A percentile compares a stretch with the other conserved stretches of the same genome.
phyloP scores from a whole-genome alignment of 805 yeast genomes.

The Zygoascus biomembranicola region DNA sequence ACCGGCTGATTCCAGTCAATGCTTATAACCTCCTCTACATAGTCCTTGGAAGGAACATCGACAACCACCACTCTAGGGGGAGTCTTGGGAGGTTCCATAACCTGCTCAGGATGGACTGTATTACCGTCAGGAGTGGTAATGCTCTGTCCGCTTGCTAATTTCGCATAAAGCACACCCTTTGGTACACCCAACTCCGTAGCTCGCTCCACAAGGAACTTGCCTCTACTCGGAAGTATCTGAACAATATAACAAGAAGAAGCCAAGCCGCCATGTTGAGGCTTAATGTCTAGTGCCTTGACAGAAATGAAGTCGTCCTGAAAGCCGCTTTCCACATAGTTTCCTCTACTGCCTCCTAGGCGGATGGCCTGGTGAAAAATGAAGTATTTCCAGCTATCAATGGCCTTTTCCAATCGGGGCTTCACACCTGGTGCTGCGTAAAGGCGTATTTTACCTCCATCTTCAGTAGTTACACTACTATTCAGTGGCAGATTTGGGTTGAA shows the following conservation, averaged over 20 bases:
- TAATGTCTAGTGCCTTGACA: slow-evolving; percentile 15
- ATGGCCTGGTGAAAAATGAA: slow-evolving; percentile 64
- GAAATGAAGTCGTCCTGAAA: slow-evolving; percentile 26
- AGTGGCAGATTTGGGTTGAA: background rate
- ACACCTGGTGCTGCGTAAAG: slow-evolving; percentile 38
- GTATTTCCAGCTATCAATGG: slow-evolving; percentile 64
- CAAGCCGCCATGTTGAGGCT: background rate
- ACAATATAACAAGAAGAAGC: slow-evolving; percentile 56
- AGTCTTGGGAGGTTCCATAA: slow-evolving; percentile 50
- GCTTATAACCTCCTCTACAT: slow-evolving; percentile 25
- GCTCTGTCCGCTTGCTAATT: slow-evolving; percentile 50
- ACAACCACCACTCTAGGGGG: slow-evolving; percentile 58
- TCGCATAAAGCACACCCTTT: slow-evolving; percentile 49
- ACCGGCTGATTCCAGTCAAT: slow-evolving; percentile 5
- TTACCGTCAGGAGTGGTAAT: slow-evolving; percentile 55
- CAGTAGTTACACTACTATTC: background rate
- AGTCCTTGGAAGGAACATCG: slow-evolving; percentile 57
- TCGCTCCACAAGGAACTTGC: slow-evolving; percentile 58
- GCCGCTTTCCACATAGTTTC: slow-evolving; percentile 13
- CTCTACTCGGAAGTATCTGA: slow-evolving; percentile 58
- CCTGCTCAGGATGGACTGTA: slow-evolving; percentile 57
- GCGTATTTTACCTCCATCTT: background rate
- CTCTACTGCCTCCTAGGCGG: slow-evolving; percentile 44
- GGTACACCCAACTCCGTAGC: slow-evolving; percentile 67
- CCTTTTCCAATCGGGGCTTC: background rate